phyloP scores from a whole-genome alignment of 805 yeast species.

The Ogataea kodamae region DNA sequence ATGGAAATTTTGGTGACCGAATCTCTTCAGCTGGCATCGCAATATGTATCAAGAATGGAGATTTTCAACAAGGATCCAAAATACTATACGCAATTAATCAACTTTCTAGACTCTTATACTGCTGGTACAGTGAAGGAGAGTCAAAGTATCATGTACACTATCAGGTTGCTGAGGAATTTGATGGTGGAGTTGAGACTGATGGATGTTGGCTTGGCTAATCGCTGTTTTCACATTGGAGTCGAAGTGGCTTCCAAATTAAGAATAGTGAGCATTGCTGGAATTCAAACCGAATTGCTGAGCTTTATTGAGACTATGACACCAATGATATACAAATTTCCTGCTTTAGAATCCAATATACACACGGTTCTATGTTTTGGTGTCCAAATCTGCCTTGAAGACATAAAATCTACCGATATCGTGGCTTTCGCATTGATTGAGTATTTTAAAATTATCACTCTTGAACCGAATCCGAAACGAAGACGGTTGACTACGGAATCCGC shows the following conservation, averaged over 20 bases:
- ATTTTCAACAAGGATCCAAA: conserved; percentile 2
- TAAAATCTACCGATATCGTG: not conserved
- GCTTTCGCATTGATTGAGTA: conserved; percentile 3
- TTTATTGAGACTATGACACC: not conserved
- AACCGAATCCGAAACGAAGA: conserved; percentile 1
- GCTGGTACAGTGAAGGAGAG: not conserved
- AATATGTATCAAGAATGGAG: conserved; percentile 7
- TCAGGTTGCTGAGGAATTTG: conserved; percentile 3
- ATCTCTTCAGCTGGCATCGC: conserved; percentile 1
- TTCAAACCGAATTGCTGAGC: conserved; percentile 1
- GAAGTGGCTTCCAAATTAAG: conserved; percentile 2
- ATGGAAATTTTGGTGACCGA: conserved; percentile 1
- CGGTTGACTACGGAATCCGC: not conserved
- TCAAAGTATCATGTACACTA: not conserved
- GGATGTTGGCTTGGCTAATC: not conserved
- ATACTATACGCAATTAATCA: not conserved
- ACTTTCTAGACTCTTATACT: conserved; percentile 1
- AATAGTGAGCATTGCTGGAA: conserved; percentile 4
- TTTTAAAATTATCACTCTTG: not conserved
- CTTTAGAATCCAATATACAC: conserved; percentile 1
- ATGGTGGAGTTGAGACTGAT: conserved; percentile 1
- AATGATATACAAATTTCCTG: not conserved
- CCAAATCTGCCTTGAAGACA: conserved; percentile 2
- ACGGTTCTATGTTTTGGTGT: conserved; percentile 4
- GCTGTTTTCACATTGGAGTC: conserved; percentile 2